These are phyloP conservation scores for Macrocybe sp. DNA, from an alignment of 1,284 basidiomycete species.

Conservation along the genomic window DNA sequence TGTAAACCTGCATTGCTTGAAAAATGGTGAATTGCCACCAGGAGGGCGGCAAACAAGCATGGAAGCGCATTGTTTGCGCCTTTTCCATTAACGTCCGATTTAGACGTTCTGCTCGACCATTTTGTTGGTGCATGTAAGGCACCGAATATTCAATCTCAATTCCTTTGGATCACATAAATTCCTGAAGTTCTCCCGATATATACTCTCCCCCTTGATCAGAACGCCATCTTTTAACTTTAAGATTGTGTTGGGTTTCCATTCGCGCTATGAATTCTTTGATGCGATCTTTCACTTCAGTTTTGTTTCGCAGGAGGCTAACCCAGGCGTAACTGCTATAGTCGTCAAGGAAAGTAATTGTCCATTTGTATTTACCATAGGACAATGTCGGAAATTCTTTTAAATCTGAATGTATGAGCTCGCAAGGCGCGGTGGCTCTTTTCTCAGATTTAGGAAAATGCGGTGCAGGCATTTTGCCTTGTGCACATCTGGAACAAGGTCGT, in stretches of 20 bases:
- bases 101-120: neutral
- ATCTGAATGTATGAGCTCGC: neutral
- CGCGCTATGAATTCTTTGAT: neutral
- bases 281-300: neutral
- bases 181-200: neutral
- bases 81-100: neutral
- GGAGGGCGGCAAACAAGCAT: neutral
- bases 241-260: neutral
- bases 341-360: slow-evolving; percentile 2
- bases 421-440: neutral
- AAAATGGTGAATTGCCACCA: neutral
- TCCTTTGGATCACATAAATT: neutral
- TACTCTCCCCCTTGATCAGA: neutral
- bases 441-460: neutral
- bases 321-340: neutral
- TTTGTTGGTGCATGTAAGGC: neutral
- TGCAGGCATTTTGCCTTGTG: slow-evolving; percentile 1
- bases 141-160: neutral
- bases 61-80: neutral
- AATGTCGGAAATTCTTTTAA: slow-evolving; percentile 4
- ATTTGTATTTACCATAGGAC: slow-evolving; percentile 4
- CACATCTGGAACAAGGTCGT: neutral
- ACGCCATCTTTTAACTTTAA: neutral
- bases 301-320: neutral
- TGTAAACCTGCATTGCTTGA: neutral